Evolutionary conservation across 225 moss, liverwort and hornwort species (phyloP).

Genomic region (Ulota crispa): DNA sequence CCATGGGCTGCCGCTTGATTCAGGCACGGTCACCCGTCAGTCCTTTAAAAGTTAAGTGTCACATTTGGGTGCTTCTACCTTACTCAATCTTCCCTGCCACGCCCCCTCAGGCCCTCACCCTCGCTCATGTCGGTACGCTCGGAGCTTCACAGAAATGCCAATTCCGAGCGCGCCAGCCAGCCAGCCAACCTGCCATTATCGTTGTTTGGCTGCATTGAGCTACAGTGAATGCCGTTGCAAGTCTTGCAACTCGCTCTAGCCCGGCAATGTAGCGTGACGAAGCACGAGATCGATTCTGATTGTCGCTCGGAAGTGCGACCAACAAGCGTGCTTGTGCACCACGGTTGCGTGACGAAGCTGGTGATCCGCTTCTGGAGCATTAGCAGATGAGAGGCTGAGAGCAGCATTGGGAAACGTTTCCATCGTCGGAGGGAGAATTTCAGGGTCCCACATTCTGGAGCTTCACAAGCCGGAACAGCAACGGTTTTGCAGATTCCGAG

Average conservation of each 20-base stretch:
- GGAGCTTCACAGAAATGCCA: neutral
- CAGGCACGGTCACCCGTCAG: too few species aligned
- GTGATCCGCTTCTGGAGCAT: neutral
- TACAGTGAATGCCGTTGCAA: neutral
- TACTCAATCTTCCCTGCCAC: neutral
- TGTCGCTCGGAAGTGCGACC: neutral
- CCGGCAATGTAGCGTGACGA: neutral
- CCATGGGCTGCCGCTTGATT: too few species aligned
- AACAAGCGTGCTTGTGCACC: neutral
- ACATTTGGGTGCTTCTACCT: too few species aligned
- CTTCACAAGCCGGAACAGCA: neutral
- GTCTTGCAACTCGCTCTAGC: neutral
- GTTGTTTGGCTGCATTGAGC: neutral
- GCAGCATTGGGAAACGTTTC: too few species aligned
- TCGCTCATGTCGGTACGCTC: constrained; percentile 8
- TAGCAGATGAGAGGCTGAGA: too few species aligned
- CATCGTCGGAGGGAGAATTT: too few species aligned
- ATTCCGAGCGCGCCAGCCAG: neutral
- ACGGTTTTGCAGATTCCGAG: neutral
- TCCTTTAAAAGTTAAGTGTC: too few species aligned
- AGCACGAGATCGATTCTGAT: neutral
- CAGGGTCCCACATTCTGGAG: neutral
- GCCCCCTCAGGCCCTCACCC: neutral
- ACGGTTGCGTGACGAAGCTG: neutral
- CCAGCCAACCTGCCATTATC: too few species aligned